Percentiles rank a stretch among this genome's conserved stretches.
Conservation (phyloP, 2,329 filamentous ascomycete species). For the Penicillium griseofulvum region DNA sequence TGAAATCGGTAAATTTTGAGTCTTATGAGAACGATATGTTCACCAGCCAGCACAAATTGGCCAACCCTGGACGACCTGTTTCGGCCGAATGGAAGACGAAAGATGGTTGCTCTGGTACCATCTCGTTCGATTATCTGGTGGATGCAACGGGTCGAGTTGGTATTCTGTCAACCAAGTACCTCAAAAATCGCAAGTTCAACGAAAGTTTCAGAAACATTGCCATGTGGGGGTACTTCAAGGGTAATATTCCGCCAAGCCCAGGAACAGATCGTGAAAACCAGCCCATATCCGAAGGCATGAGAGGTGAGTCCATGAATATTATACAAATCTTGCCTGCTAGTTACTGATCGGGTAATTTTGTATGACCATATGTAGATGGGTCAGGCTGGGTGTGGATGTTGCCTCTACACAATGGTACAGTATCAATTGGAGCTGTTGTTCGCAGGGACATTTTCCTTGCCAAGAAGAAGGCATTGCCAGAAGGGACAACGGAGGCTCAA, state of each 20-base stretch:
- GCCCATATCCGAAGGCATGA: conserved; percentile 14
- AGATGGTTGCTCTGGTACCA: conserved; percentile 36
- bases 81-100: conserved; percentile 18
- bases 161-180: conserved; percentile 43
- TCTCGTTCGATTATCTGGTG: conserved; percentile 50
- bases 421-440: conserved; percentile 10
- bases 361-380: conserved; percentile 31
- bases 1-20: conserved; percentile 27
- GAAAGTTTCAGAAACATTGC: conserved; percentile 51
- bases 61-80: conserved; percentile 8
- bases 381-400: conserved; percentile 55
- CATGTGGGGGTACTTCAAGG: conserved; percentile 51
- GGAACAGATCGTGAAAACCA: conserved; percentile 4
- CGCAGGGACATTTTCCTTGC: conserved; percentile 2
- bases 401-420: conserved; percentile 49
- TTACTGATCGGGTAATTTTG: neutral
- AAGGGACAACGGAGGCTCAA: neutral
- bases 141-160: conserved; percentile 51
- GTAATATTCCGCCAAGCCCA: conserved; percentile 1
- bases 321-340: neutral
- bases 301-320: neutral
- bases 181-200: conserved; percentile 45
- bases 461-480: conserved; percentile 6
- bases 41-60: neutral
- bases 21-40: neutral